Evolutionary conservation across 1,139 yeast genomes (phyloP), one percentile per base, ranked within the genome.

Genomic region (Diutina siamensis): DNA sequence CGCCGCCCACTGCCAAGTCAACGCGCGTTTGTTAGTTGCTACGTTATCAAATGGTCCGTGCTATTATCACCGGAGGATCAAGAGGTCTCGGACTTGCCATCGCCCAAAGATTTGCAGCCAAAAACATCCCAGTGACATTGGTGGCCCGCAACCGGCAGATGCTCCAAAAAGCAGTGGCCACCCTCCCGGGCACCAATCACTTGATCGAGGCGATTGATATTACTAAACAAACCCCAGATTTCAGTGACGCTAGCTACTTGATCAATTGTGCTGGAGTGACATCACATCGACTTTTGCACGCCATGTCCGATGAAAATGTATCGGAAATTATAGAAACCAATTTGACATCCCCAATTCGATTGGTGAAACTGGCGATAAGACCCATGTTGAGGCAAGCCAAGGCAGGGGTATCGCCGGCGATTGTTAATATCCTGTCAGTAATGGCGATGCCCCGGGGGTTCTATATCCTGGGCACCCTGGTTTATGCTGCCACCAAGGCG

Each of bases 181-280:
- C 57, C 17, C 60, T 83, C 27, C 68, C 76, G 4, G 49, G 47
- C 12, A 52, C 52, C 3, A 48, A 57, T 4, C 46, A 49, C 17
- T 8, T 4, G 7, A 80, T 73, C 52, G 50, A 50, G 4, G 94
- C 85, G 59, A 57, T 64, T 3, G 71, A 62, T 44, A 59, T 82
- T 2, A 61, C 67, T 2, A 66, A 73, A 41, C 51, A 56, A n/a
- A 28, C 48, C 57, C 44, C 45, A 32, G 47, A 36, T 35, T 53
- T 67, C 22, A 44, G 57, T 28, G 57, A 53, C 3, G 57, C 67
- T 4, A 68, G 74, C 33, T 71, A 80, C 1, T 62, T 87, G 31
- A 71, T 88, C 31, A 87, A 88, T 56, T 79, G 92, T 61, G 96
- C 96, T 0, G 97, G 97, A 0, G 56, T 82, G 2, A 70, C 94